Evolutionary conservation across 257 asterid species (phyloP).

Genomic region (Scutellaria baicalensis): DNA sequence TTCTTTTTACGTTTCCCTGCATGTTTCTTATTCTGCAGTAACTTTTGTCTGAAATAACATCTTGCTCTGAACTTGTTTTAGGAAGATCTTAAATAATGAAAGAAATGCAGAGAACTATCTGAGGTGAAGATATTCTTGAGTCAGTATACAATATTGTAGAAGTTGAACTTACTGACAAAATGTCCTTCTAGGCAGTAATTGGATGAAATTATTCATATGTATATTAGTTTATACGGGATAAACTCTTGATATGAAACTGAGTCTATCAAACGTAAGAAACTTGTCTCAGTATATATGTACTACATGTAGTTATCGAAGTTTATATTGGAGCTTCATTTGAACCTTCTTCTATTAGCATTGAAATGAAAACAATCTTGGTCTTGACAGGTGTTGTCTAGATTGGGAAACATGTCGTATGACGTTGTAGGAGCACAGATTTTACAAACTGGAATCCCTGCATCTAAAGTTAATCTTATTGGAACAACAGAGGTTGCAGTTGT

Average conservation of each 20-base stretch:
- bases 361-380: conserved; percentile 3
- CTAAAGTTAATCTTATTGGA: conserved; percentile 95
- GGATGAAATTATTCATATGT: neutral
- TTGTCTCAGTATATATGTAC: neutral
- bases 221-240: neutral
- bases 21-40: neutral
- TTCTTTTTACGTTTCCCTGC: no score
- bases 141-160: neutral
- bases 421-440: conserved; percentile 86
- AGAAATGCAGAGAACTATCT: neutral
- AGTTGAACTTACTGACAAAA: neutral
- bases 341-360: neutral
- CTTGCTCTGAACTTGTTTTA: neutral
- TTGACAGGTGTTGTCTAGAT: conserved; percentile 71
- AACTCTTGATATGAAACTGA: no score
- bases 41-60: neutral
- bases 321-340: neutral
- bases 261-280: neutral
- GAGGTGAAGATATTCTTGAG: neutral
- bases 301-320: neutral
- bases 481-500: conserved; percentile 88
- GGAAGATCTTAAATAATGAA: neutral
- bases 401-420: conserved; percentile 94
- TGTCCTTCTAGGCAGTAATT: neutral
- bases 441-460: conserved; percentile 93